phyloP scores from a whole-genome alignment of 345 rosid genomes.

The Turritis glabra region DNA sequence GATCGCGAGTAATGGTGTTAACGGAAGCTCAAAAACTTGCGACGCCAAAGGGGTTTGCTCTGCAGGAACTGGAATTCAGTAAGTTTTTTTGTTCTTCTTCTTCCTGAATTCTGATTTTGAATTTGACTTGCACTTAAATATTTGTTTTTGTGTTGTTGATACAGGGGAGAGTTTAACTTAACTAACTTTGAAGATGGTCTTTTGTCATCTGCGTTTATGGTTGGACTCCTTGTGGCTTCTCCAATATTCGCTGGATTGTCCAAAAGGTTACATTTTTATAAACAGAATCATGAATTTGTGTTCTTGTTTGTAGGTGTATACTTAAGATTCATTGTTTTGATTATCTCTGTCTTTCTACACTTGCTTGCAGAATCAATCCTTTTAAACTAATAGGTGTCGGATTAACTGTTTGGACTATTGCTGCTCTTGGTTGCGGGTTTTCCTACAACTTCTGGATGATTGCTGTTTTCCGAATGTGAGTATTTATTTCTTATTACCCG shows the following conservation, averaged over 20 bases:
- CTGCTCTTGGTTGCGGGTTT: slow-evolving; percentile 74
- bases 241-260: slow-evolving; percentile 90
- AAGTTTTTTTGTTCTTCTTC: slow-evolving; percentile 25
- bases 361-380: slow-evolving; percentile 69
- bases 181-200: slow-evolving; percentile 90
- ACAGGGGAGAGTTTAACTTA: slow-evolving; percentile 81
- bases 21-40: slow-evolving; percentile 71
- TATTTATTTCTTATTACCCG: not conserved
- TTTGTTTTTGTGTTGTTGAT: not conserved
- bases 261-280: slow-evolving; percentile 52
- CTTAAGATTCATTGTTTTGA: not conserved
- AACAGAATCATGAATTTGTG: not conserved
- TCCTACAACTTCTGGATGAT: slow-evolving; percentile 87
- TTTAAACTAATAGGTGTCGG: slow-evolving; percentile 91
- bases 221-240: slow-evolving; percentile 90
- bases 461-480: slow-evolving; percentile 81
- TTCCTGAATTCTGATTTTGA: not conserved
- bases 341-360: not conserved
- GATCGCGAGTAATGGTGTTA: slow-evolving; percentile 94
- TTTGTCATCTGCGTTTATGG: slow-evolving; percentile 97
- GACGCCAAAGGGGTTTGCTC: slow-evolving; percentile 60
- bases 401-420: slow-evolving; percentile 87
- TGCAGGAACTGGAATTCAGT: slow-evolving; percentile 90
- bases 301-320: not conserved
- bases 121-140: not conserved